These are phyloP conservation scores for Tolypocladium ophioglossoides DNA, from an alignment of 2,329 filamentous ascomycete genomes.

Conservation along the genomic window DNA sequence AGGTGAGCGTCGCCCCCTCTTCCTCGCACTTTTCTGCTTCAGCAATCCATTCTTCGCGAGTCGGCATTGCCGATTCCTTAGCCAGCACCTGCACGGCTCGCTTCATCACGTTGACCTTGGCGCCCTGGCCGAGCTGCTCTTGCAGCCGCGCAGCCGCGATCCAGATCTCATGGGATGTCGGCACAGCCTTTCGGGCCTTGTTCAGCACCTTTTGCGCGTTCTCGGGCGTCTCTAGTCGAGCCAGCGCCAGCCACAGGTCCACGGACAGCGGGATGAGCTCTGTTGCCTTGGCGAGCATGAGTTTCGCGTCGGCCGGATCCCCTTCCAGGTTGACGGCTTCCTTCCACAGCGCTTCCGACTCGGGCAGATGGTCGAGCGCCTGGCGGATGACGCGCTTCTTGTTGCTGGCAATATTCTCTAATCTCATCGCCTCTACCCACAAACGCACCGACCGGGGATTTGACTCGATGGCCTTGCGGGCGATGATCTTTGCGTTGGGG, in stretches of 20 bases:
- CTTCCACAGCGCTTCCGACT: slow-evolving; percentile 97
- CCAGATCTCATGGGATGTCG: slow-evolving; percentile 93
- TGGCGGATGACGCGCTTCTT: slow-evolving; percentile 91
- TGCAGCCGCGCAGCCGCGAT: slow-evolving; percentile 86
- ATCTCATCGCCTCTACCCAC: slow-evolving; percentile 91
- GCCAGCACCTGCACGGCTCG: slow-evolving; percentile 80
- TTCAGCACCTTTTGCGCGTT: slow-evolving; percentile 94
- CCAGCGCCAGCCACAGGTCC: slow-evolving; percentile 89
- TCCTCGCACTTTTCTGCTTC: slow-evolving; percentile 93
- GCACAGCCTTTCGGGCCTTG: slow-evolving; percentile 84
- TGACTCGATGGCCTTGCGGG: slow-evolving; percentile 82
- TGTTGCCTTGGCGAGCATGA: slow-evolving; percentile 87
- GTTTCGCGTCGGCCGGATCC: slow-evolving; percentile 72
- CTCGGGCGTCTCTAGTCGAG: slow-evolving; percentile 77
- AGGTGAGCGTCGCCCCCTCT: slow-evolving; percentile 79
- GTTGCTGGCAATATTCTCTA: slow-evolving; percentile 71
- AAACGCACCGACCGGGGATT: slow-evolving; percentile 81
- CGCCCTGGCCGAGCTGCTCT: slow-evolving; percentile 71
- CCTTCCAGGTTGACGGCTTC: slow-evolving; percentile 93
- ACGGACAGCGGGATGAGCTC: slow-evolving; percentile 90
- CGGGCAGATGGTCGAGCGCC: slow-evolving; percentile 83
- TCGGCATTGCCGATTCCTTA: slow-evolving; percentile 90
- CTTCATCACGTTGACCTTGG: slow-evolving; percentile 87
- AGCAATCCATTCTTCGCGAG: slow-evolving; percentile 91
- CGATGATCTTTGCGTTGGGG: slow-evolving; percentile 91